A percentile compares a stretch with the other conserved stretches of the same genome.
These are phyloP conservation scores for Lipomyces kockii DNA, from an alignment of 805 yeast species.

Conservation along the genomic window DNA sequence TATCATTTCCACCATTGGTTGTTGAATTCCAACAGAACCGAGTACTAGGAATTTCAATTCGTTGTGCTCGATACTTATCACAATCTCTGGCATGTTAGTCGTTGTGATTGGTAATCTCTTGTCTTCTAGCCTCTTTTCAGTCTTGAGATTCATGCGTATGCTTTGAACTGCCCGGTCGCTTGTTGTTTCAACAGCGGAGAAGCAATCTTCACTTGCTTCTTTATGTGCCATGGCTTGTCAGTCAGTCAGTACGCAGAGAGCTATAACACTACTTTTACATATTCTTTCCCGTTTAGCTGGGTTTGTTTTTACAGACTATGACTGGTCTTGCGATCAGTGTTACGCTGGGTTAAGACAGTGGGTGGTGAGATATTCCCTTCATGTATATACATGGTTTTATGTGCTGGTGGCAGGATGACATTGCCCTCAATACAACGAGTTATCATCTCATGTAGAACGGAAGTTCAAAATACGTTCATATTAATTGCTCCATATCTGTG, in stretches of 20 bases:
- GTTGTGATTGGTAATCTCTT: not conserved
- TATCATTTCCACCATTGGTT: not conserved
- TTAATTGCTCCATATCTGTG: not conserved
- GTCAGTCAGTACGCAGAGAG: constrained; percentile 13
- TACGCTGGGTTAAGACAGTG: constrained; percentile 17
- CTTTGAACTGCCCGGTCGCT: constrained; percentile 8
- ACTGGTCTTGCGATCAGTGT: not conserved
- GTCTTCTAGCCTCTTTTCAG: not conserved
- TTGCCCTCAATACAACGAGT: not conserved
- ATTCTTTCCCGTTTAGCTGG: constrained; percentile 8
- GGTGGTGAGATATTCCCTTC: constrained; percentile 4
- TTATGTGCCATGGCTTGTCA: constrained; percentile 13
- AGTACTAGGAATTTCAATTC: not conserved
- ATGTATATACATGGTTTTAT: not conserved
- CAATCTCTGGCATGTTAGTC: not conserved
- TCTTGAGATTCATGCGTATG: constrained; percentile 2
- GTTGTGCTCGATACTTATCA: not conserved
- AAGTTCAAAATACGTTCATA: not conserved
- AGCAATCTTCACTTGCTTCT: constrained; percentile 10
- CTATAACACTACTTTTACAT: constrained; percentile 10
- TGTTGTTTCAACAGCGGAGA: not conserved
- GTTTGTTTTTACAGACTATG: not conserved
- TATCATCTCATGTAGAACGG: not conserved
- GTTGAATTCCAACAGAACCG: too few relatives aligned
- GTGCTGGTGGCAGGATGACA: not conserved